Evolutionary conservation across 345 rosid species (phyloP), one percentile per base, ranked within the genome.

Genomic region (Populus deltoides): DNA sequence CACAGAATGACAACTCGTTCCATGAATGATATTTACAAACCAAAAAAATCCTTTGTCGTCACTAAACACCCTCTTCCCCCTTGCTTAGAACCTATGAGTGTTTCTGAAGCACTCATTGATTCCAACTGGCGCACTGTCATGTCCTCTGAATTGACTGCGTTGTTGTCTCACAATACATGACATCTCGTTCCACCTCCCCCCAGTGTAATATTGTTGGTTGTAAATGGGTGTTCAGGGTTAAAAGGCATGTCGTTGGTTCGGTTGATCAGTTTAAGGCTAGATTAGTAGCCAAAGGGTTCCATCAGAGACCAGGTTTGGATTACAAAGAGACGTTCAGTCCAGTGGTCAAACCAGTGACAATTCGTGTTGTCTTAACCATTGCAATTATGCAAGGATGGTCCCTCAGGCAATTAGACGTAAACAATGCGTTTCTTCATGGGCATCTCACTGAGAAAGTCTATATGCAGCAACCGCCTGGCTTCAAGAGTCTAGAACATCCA

Each of bases 301-400:
- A n/a, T n/a, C 29, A 57, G 0, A 57, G 27, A n/a, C 15, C 0
- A 57, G 6, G 63, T 0, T 0, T 57, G 0, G 25, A 57, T 57
- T 57, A 2, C 27, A 22, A 8, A 57, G 15, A 57, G 0, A 57
- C 13, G 8, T 57, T 8, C 0, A n/a, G 6, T n/a, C 27, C 0
- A 8, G 13, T 57, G 3, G 27, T n/a, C 1, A n/a, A 57, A 57
- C 13, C 6, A 57, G 0, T 0, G 4, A 57, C 27, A 1, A 22
- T 57, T 2, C 2, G 0, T 3, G 7, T 0, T 22, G 0, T n/a
- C 13, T n/a, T n/a, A 0, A n/a, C 13, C 4, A n/a, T n/a, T 57
- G 27, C 0, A 3, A 3, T 57, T 57, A 9, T 57, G 0, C 5
- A 22, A 3, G 12, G 13, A 0, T 57, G 63, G 27, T n/a, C 27